Conservation (phyloP, 2,329 filamentous ascomycete genomes). For the Claviceps pusilla region DNA sequence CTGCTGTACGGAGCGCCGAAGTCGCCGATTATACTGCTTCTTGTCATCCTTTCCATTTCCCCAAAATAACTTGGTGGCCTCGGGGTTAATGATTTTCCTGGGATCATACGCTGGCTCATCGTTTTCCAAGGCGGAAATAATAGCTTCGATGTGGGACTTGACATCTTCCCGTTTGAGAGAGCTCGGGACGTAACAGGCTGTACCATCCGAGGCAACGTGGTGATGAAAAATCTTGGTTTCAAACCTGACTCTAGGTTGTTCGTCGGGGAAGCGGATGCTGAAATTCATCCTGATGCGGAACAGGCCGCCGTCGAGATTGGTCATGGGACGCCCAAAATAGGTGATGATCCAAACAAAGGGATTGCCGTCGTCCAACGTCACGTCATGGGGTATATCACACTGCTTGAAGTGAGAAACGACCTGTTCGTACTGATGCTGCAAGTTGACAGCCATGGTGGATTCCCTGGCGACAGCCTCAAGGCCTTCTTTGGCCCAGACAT, state of each 20-base stretch:
- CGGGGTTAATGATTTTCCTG: constrained; percentile 69
- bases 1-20: constrained; percentile 62
- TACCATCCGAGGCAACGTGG: constrained; percentile 64
- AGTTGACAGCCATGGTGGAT: constrained; percentile 61
- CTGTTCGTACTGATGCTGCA: constrained; percentile 75
- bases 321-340: constrained; percentile 85
- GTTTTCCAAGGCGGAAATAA: constrained; percentile 73
- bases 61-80: constrained; percentile 80
- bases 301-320: constrained; percentile 80
- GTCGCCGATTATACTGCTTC: constrained; percentile 67
- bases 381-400: constrained; percentile 55
- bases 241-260: constrained; percentile 72
- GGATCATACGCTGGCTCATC: constrained; percentile 82
- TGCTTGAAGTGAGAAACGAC: constrained; percentile 60
- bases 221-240: constrained; percentile 79
- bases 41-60: constrained; percentile 55
- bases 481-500: constrained; percentile 58
- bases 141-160: constrained; percentile 66
- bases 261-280: constrained; percentile 72
- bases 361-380: constrained; percentile 65
- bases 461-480: constrained; percentile 47
- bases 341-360: constrained; percentile 82
- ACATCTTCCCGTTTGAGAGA: constrained; percentile 54
- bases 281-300: constrained; percentile 69
- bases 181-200: constrained; percentile 65